A percentile compares a stretch with the other conserved stretches of the same genome.
phyloP scores from a whole-genome alignment of 2,329 filamentous ascomycete species.

The Colletotrichum sp. region DNA sequence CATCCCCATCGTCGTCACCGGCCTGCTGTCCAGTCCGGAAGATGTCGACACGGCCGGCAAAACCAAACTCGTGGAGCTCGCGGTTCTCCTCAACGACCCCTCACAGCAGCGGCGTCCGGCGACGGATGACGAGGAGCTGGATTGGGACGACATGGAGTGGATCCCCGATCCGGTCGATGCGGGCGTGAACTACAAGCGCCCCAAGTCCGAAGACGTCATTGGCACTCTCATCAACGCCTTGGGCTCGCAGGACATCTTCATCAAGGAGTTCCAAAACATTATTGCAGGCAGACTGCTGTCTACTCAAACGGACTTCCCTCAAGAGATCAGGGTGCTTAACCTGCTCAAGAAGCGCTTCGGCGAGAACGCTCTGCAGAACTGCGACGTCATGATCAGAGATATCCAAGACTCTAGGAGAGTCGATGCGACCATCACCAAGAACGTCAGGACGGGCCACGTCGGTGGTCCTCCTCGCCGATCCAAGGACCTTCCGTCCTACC shows the following conservation, averaged over 20 bases:
- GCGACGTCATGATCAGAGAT: conserved; percentile 97
- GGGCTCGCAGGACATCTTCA: conserved; percentile 85
- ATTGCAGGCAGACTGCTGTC: conserved; percentile 82
- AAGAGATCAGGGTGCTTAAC: conserved; percentile 82
- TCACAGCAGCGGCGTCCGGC: conserved; percentile 57
- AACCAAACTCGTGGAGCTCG: conserved; percentile 69
- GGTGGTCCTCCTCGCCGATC: conserved; percentile 24
- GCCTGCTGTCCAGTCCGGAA: conserved; percentile 68
- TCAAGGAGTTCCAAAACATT: conserved; percentile 90
- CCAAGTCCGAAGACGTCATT: conserved; percentile 88
- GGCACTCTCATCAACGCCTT: conserved; percentile 88
- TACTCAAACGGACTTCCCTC: conserved; percentile 73
- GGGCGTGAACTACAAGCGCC: conserved; percentile 87
- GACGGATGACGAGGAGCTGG: conserved; percentile 72
- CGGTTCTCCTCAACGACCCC: conserved; percentile 67
- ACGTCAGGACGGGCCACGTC: conserved; percentile 20
- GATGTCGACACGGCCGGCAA: conserved; percentile 47
- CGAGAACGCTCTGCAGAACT: conserved; percentile 84
- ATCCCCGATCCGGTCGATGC: conserved; percentile 92
- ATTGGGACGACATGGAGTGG: conserved; percentile 95
- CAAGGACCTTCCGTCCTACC: conserved; percentile 51
- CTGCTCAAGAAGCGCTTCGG: conserved; percentile 90
- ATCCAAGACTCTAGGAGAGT: conserved; percentile 82
- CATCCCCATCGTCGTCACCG: conserved; percentile 77
- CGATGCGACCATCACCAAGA: conserved; percentile 68